A percentile compares a stretch with the other conserved stretches of the same genome.
Conservation (phyloP, 2,329 filamentous ascomycete species). For the Alternaria solani region DNA sequence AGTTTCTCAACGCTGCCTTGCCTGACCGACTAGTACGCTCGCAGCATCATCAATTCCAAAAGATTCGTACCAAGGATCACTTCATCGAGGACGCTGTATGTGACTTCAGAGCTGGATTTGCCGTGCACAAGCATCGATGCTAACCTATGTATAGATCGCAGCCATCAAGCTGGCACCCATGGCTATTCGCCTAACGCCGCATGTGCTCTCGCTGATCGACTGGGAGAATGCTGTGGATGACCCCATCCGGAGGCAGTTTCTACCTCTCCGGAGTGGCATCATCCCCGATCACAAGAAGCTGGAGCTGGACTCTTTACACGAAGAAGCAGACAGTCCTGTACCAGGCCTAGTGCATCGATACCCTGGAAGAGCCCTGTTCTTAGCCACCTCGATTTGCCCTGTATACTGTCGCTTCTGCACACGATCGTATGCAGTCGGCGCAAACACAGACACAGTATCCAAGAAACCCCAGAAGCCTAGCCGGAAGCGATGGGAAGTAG, state of each 20-base stretch:
- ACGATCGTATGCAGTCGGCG: conserved; percentile 66
- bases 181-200: conserved; percentile 68
- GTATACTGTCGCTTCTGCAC: conserved; percentile 71
- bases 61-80: conserved; percentile 59
- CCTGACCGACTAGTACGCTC: conserved; percentile 59
- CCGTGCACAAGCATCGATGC: neutral
- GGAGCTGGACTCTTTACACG: conserved; percentile 67
- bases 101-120: neutral
- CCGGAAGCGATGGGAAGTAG: conserved; percentile 63
- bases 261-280: conserved; percentile 64
- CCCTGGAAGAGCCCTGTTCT: conserved; percentile 68
- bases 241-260: conserved; percentile 67
- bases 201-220: conserved; percentile 66
- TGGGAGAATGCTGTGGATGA: conserved; percentile 68
- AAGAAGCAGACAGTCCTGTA: conserved; percentile 64
- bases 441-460: conserved; percentile 61
- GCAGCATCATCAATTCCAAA: conserved; percentile 38
- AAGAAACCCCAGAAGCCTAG: conserved; percentile 46
- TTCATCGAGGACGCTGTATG: conserved; percentile 62
- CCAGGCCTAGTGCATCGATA: conserved; percentile 70
- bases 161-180: conserved; percentile 66
- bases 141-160: conserved; percentile 32
- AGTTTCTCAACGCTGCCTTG: conserved; percentile 61
- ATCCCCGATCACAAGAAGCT: conserved; percentile 63
- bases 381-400: conserved; percentile 68